Evolutionary conservation across 345 rosid species (phyloP).

Genomic region (Citrus glauca): DNA sequence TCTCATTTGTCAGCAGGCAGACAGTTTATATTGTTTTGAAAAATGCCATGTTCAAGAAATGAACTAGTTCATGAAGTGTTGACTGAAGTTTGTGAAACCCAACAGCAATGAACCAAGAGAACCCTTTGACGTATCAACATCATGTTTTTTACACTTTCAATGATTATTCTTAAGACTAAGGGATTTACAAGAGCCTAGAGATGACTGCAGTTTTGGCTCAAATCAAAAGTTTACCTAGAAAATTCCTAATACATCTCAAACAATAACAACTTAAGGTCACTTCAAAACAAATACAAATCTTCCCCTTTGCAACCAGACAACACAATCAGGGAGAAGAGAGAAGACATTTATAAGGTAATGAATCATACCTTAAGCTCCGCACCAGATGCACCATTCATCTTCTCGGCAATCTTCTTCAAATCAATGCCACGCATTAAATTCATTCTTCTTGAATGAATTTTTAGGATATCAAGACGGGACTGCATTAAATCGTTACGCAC

Average conservation of each 20-base stretch:
- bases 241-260: not conserved
- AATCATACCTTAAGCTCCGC: conserved; percentile 90
- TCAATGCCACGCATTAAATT: conserved; percentile 98
- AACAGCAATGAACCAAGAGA: not conserved
- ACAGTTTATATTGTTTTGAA: not conserved
- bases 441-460: conserved; percentile 97
- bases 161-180: not conserved
- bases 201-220: not conserved
- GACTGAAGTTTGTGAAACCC: not conserved
- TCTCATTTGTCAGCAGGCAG: not conserved
- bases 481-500: conserved; percentile 29
- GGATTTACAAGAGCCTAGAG: not conserved
- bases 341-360: not conserved
- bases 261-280: not conserved
- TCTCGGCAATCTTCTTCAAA: conserved; percentile 95
- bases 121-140: not conserved
- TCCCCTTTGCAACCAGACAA: not conserved
- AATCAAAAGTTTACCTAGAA: not conserved
- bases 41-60: not conserved
- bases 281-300: too few relatives aligned
- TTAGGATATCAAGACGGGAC: conserved; percentile 91
- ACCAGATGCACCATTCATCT: conserved; percentile 99
- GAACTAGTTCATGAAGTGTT: not conserved
- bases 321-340: not conserved
- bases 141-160: not conserved